Conservation (phyloP, 345 rosid genomes). For the Citrus australasica region DNA sequence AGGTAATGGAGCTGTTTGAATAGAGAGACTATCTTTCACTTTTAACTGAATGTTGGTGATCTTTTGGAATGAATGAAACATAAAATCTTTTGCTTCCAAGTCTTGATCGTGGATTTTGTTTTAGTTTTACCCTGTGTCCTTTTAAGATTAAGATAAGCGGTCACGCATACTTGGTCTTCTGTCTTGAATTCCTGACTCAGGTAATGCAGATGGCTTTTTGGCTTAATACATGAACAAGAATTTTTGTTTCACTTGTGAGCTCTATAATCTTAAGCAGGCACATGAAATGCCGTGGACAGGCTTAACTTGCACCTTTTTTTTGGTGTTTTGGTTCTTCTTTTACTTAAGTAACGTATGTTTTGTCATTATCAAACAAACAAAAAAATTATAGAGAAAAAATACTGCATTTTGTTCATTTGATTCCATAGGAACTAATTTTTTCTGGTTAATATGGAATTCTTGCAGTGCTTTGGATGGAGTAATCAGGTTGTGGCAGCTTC, state of each 20-base stretch:
- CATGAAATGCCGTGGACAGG: neutral
- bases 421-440: conserved; percentile 21
- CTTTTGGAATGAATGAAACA: neutral
- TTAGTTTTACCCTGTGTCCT: neutral
- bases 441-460: conserved; percentile 7
- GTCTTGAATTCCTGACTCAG: neutral
- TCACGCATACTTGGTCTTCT: neutral
- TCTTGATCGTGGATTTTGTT: neutral
- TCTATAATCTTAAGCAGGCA: neutral
- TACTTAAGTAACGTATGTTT: neutral
- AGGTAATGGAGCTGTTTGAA: conserved; percentile 39
- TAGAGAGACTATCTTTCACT: neutral
- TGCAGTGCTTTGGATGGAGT: conserved; percentile 57
- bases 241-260: neutral
- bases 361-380: no score
- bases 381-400: neutral
- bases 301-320: neutral
- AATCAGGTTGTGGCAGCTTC: conserved; percentile 56
- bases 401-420: neutral
- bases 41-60: neutral
- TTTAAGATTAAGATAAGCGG: neutral
- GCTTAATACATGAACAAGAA: neutral
- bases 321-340: neutral
- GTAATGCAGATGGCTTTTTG: neutral
- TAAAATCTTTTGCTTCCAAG: neutral